Evolutionary conservation across 305 asterid species (phyloP), one percentile per base, ranked within the genome.

Genomic region (Fraxinus sp.): DNA sequence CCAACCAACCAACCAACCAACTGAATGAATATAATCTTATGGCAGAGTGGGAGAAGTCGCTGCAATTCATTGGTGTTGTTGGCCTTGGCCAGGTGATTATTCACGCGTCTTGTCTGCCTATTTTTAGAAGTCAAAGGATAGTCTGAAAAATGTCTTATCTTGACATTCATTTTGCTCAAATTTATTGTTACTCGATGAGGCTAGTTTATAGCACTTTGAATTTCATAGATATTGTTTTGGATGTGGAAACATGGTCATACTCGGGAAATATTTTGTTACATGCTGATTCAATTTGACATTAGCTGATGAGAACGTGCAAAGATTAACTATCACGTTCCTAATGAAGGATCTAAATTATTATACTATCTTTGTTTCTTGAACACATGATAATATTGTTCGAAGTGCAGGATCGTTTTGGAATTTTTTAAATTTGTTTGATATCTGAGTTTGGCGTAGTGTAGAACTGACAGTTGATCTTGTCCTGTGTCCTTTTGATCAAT

Each of bases 41-140:
- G 85, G 86, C 92, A 95, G 99, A 95, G 90, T 95, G 97, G 99
- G 99, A 95, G 87, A 90, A 70, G 84, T 86, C 97, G 16, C 90
- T 94, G 75, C 98, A 95, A 81, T 85, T 87, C 82, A 75, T 93
- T 62, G 97, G 93, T 66, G 82, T 94, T 73, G 36, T 92, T 77
- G 98, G 97, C 49, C 78, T 94, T 30, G 91, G 89, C 46, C 95
- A 84, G 98, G 98, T 93, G 86, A 86, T 81, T 74, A 46, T 37
- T 77, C 77, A 71, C 10, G 28, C 68, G 2, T 37, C 71, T 62
- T 41, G 1, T 85, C 28, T 33, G n/a, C n/a, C n/a, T n/a, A n/a
- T n/a, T n/a, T n/a, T n/a, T n/a, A n/a, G n/a, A n/a, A n/a, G n/a
- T n/a, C n/a, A n/a, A n/a, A n/a, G n/a, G n/a, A n/a, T n/a, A n/a